Base-by-base conservation (phyloP, 805 yeast genomes). In the Yueomyces sinensis region DNA sequence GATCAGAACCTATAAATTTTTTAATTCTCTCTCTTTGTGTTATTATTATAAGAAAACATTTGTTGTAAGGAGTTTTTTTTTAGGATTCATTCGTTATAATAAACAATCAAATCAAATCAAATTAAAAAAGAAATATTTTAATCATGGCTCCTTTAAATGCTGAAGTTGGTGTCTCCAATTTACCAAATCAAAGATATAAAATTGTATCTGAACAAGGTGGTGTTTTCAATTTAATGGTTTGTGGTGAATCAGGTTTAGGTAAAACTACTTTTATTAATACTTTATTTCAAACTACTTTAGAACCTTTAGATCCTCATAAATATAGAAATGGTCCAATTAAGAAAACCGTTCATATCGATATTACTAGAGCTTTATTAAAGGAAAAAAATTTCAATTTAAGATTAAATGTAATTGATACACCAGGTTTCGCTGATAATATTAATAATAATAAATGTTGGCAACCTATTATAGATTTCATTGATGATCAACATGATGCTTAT, bases 161-260 rank as follows among this genome's bases (percentile, higher is more conserved):
- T 52, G 68, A 76, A 24, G 72, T 78, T 43, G 87, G 87, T 36
- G 72, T 78, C 47, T 66, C 83, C 28, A 76, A 75, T 51, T 63
- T 78, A 43, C 87, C 87, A 36, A 77, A 78, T 46, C 87, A 78
- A 61, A 68, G 81, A 54, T 80, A 79, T 62, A 81, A 79, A 54
- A 73, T 78, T 41, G 80, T 80, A 34, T 74, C 82, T 39, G 76
- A 76, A 43, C 65, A 73, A 46, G 93, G 91, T 30, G 80, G 84
- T 39, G 68, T 74, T 17, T 76, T 82, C 63, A 82, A 86, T 28
- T 42, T 82, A 44, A 79, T 83, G 86, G 76, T 83, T 19, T 83
- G 84, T 32, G 96, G 96, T 47, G 95, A 86, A 56, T 74, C 87
- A 32, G 95, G 95, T 5, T 62, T 84, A 34, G 96, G 96, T 41